Evolutionary conservation across 306 rosid genomes (phyloP), one percentile per base, ranked within the genome.

Genomic region (Abrus precatorius): DNA sequence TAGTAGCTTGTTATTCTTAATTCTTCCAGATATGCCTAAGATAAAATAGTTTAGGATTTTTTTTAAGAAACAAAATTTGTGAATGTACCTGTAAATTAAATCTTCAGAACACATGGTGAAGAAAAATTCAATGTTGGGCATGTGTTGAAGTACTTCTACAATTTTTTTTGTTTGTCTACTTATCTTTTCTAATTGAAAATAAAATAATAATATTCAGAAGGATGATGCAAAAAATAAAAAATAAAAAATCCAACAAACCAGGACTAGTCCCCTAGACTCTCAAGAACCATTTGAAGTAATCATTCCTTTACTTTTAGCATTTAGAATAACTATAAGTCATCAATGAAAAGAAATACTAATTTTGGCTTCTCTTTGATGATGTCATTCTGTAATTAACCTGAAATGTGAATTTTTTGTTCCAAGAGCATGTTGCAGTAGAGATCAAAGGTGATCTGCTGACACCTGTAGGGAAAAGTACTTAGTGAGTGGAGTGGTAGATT

Each of bases 161-260:
- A 20, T 20, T 20, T 20, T 66, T 28, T 57, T 78, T 38, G 32
- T 49, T 38, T 61, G 29, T 78, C 34, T 41, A 10, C 3, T 74
- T 33, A 28, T 72, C 52, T 47, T 56, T 62, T 55, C 30, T 64
- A n/a, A 29, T 38, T 53, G 72, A 78, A 71, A 34, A 78, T 60
- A 8, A 69, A 11, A 77, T 6, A 13, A 52, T 72, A 30, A 8
- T 30, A 13, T 74, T 59, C 9, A 11, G 67, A 63, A 43, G 49
- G 75, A 34, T 27, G 5, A 30, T 72, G 55, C 62, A 5, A 66
- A 40, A 69, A 47, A 76, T 44, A 20, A 20, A 20, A 20, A 20
- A 20, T 20, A 20, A 20, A 20, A 20, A 20, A 20, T 63, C 57
- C 56, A 40, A 78, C 56, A 38, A 36, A 65, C 60, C 48, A 57